Base-by-base conservation (phyloP, 768 basidiomycete species). In the Cystobasidium onofrii region DNA sequence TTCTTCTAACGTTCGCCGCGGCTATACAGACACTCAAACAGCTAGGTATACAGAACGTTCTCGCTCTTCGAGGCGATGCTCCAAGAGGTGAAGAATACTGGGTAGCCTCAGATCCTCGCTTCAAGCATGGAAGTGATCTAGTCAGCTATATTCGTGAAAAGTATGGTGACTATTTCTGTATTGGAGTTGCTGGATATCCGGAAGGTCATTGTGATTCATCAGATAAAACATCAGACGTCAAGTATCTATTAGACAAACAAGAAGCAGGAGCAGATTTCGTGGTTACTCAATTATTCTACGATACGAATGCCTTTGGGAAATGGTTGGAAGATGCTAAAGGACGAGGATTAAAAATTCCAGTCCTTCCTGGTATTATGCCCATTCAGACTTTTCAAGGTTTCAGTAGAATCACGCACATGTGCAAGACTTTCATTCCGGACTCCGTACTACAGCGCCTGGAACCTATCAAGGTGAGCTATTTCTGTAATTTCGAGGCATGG, bases 381-480 rank as follows among this genome's bases (percentile, higher is more conserved):
- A 92, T 99, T 71, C 96, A 98, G 80, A 97, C 91, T 27, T 95
- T 93, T 80, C 87, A 89, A 2, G 96, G 96, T 0, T 98, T 99
- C 82, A 84, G 89, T 55, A 88, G 96, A 57, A 84, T 98, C 77
- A 90, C 89, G 25, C 96, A 94, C 80, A 84, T 99, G 54, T 94
- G 91, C 75, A 89, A 90, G 20, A 87, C 88, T 1, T 84, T 84
- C 25, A 88, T 98, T 20, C 95, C 95, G 0, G 81, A 84, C 1
- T 79, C 83, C 13, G 83, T 95, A 62, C 84, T 88, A 82, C 78
- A 84, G 0, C 87, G 87, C 74, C 83, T 98, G 0, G 87, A 90
- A 31, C 84, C 85, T 0, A 90, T 98, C 76, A 86, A 87, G 76
- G 94, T 93, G 63, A 86, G 82, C 6, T 33, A 33, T 1, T 44